Base-by-base conservation (phyloP, 768 basidiomycete species). In the Mycena leptocephala region DNA sequence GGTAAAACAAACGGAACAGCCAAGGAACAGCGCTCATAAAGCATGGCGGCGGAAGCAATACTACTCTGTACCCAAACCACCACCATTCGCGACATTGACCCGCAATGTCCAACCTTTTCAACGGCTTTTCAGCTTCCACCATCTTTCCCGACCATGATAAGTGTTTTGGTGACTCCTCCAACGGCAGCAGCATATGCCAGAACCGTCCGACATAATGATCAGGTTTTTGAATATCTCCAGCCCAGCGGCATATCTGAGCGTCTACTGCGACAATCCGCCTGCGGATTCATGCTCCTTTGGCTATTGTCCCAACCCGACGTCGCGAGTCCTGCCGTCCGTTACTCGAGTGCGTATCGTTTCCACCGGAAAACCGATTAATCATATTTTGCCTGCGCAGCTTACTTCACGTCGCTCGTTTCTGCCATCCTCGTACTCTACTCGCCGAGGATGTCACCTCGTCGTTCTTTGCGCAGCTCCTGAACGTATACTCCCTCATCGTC, bases 401-500 rank as follows among this genome's bases (percentile, higher is more conserved):
- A 78, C n/a, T 78, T 78, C 35, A 51, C 74, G 5, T 70, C 74
- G 6, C 24, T 78, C 30, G 74, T 78, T 59, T 70, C 77, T 35
- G 77, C 77, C 7, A 65, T 78, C 16, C 71, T 78, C 4, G 71
- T 76, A 0, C 41, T 78, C 10, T 78, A 78, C 35, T 73, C 71
- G 16, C 77, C 77, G 74, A 68, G 20, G 63, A 72, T 13, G 74
- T 78, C 11, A 13, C 41, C 1, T 65, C 61, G 2, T 30, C 77
- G 11, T 78, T 78, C 58, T 76, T 73, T 43, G 74, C 77, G 0
- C 78, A 76, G 62, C 59, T 79, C 2, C 75, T 79, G 33, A 76
- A 76, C 59, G 75, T 76, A 4, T 79, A 79, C 65, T 79, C 78
- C 33, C 75, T 79, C 33, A 74, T 79, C 55, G 75, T 76, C 22